Evolutionary conservation across 2,329 filamentous ascomycete genomes (phyloP).

Genomic region (Fusarium phyllophilum): DNA sequence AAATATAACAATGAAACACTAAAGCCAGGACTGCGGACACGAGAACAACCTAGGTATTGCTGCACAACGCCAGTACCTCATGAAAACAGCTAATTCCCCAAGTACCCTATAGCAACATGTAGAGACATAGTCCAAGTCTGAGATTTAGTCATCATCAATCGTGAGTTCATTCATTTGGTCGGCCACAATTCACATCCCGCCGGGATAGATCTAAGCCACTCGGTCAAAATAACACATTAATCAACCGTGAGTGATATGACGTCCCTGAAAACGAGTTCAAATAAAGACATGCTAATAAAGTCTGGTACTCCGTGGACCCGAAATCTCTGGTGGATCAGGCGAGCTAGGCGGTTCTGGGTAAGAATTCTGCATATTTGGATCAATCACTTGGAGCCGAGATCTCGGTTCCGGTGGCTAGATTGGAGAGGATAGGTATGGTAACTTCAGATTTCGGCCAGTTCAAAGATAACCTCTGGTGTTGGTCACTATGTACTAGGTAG

Average conservation of each 20-base stretch:
- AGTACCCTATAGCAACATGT: neutral
- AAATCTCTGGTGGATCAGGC: neutral
- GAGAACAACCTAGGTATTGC: neutral
- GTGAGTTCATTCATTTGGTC: neutral
- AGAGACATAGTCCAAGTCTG: neutral
- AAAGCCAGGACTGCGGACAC: neutral
- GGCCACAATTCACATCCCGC: no score
- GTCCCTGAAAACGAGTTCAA: neutral
- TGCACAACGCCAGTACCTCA: neutral
- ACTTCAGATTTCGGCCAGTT: neutral
- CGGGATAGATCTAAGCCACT: no score
- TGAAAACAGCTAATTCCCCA: neutral
- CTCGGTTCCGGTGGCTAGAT: constrained; percentile 25
- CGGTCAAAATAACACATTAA: neutral
- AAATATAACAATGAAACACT: neutral
- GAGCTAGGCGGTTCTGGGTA: constrained; percentile 17
- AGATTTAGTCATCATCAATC: neutral
- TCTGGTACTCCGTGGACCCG: neutral
- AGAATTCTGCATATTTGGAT: constrained; percentile 13
- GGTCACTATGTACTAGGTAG: neutral
- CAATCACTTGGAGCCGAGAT: constrained; percentile 3
- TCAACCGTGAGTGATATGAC: neutral
- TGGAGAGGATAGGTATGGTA: neutral
- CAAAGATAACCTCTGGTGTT: neutral
- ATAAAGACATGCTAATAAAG: neutral